Conservation (phyloP, 768 basidiomycete genomes). For the Hirschioporus abietinus region DNA sequence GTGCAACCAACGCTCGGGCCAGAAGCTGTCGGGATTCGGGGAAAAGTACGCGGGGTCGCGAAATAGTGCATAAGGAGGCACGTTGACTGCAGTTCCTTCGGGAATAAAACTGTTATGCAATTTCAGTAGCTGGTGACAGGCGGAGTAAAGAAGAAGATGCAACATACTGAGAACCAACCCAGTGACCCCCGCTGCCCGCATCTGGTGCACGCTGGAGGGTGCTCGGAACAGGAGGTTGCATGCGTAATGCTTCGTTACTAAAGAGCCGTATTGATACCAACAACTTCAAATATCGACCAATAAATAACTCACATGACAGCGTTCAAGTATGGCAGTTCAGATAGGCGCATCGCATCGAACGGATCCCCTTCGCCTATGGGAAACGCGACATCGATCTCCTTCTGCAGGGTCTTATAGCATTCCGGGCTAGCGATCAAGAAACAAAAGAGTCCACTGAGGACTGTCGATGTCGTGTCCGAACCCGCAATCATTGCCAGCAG, state of each 20-base stretch:
- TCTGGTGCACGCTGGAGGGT: slow-evolving; percentile 33
- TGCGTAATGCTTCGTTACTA: slow-evolving; percentile 43
- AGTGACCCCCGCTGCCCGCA: slow-evolving; percentile 24
- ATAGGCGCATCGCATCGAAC: slow-evolving; percentile 18
- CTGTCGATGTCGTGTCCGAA: slow-evolving; percentile 41
- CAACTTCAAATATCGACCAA: not conserved
- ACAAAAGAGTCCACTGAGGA: slow-evolving; percentile 34
- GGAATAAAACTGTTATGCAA: slow-evolving; percentile 30
- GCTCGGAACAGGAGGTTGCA: slow-evolving; percentile 39
- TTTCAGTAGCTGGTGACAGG: not conserved
- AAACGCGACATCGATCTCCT: slow-evolving; percentile 36
- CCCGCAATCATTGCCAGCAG: slow-evolving; percentile 38
- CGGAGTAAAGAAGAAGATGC: not conserved
- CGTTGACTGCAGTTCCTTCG: slow-evolving; percentile 35
- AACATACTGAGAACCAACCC: slow-evolving; percentile 30
- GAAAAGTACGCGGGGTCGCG: slow-evolving; percentile 42
- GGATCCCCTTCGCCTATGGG: slow-evolving; percentile 29
- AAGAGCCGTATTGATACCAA: not conserved
- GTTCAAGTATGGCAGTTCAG: slow-evolving; percentile 28
- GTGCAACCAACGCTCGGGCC: slow-evolving; percentile 38
- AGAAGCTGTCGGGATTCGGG: slow-evolving; percentile 35
- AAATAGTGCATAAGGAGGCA: slow-evolving; percentile 38
- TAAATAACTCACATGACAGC: slow-evolving; percentile 28
- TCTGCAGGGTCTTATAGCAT: slow-evolving; percentile 29
- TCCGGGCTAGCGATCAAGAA: slow-evolving; percentile 34